These are phyloP conservation scores for Gossypium aridum DNA, from an alignment of 441 rosid species.

Conservation along the genomic window DNA sequence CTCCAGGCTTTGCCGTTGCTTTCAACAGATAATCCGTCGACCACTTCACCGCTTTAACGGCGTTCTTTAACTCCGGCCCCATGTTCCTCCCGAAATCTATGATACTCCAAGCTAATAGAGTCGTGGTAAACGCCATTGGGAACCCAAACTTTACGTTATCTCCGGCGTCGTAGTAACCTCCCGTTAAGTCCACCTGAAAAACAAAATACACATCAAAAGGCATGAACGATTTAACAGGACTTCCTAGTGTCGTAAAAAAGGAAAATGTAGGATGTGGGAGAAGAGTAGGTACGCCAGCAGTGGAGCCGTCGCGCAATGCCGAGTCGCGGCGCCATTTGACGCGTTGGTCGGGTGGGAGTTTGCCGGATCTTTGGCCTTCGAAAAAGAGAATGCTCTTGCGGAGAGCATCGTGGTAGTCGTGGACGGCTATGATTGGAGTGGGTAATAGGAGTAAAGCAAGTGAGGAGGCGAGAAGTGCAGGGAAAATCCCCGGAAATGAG, in stretches of 20 bases:
- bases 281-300: slow-evolving; percentile 39
- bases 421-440: slow-evolving; percentile 19
- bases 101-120: slow-evolving; percentile 60
- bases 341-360: slow-evolving; percentile 61
- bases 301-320: slow-evolving; percentile 54
- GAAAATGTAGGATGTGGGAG: not conserved
- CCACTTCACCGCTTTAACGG: slow-evolving; percentile 55
- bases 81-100: slow-evolving; percentile 57
- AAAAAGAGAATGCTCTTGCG: slow-evolving; percentile 66
- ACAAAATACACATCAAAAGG: not conserved
- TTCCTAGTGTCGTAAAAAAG: not conserved
- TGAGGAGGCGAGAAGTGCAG: slow-evolving; percentile 21
- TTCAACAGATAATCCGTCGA: slow-evolving; percentile 58
- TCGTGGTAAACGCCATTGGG: slow-evolving; percentile 73
- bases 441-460: slow-evolving; percentile 25
- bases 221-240: not conserved
- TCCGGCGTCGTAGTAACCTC: slow-evolving; percentile 76
- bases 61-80: slow-evolving; percentile 53
- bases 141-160: slow-evolving; percentile 67
- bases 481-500: slow-evolving; percentile 18
- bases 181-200: slow-evolving; percentile 52
- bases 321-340: slow-evolving; percentile 64
- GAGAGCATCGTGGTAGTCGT: slow-evolving; percentile 54
- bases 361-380: slow-evolving; percentile 70
- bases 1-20: slow-evolving; percentile 51